These are phyloP conservation scores for Ophiostoma piceae DNA, from an alignment of 2,329 filamentous ascomycete species.

Conservation along the genomic window DNA sequence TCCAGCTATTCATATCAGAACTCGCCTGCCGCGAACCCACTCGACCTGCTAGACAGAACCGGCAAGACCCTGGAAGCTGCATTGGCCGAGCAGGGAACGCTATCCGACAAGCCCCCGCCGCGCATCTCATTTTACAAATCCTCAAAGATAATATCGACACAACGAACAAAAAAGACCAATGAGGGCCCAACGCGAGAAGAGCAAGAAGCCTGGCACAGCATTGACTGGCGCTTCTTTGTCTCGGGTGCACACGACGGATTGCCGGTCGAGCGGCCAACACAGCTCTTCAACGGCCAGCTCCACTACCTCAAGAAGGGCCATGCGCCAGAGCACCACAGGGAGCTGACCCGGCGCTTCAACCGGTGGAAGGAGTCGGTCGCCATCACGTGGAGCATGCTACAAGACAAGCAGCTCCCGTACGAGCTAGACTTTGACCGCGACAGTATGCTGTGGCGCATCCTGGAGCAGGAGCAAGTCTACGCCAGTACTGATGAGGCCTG, in stretches of 20 bases:
- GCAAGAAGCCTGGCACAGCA: too few species aligned
- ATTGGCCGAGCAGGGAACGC: not conserved
- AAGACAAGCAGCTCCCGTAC: conserved; percentile 18
- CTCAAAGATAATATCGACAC: not conserved
- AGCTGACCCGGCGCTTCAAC: conserved; percentile 13
- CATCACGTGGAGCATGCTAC: conserved; percentile 23
- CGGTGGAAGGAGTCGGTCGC: conserved; percentile 24
- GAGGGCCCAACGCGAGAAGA: not conserved
- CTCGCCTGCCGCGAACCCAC: not conserved
- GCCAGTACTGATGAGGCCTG: not conserved
- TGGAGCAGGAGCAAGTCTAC: conserved; percentile 25
- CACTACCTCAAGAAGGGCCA: conserved; percentile 1
- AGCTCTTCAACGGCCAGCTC: not conserved
- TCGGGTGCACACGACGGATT: not conserved
- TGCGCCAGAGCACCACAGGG: not conserved
- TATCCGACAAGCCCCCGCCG: not conserved
- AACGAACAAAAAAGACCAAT: not conserved
- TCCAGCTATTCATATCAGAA: not conserved
- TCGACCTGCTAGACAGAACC: not conserved
- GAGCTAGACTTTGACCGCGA: not conserved
- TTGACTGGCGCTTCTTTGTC: conserved; percentile 10
- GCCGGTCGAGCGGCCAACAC: not conserved
- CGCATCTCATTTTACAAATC: not conserved
- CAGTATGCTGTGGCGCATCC: conserved; percentile 19
- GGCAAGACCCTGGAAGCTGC: not conserved